phyloP scores from a whole-genome alignment of 2,329 filamentous ascomycete genomes.

The Didymella sp. region DNA sequence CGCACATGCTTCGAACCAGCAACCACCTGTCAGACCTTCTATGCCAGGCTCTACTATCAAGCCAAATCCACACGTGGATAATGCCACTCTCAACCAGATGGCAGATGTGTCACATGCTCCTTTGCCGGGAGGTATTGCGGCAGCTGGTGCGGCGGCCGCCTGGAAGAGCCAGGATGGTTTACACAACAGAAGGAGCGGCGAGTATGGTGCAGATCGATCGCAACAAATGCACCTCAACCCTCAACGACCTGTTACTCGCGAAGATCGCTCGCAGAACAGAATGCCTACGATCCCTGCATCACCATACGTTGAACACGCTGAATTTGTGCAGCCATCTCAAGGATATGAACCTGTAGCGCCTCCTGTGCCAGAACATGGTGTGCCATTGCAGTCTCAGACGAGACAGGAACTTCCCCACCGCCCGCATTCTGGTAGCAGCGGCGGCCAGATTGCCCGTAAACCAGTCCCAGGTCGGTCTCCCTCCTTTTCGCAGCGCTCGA shows the following conservation, averaged over 20 bases:
- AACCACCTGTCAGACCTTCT: conserved; percentile 72
- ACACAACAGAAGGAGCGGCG: conserved; percentile 43
- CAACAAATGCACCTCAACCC: conserved; percentile 46
- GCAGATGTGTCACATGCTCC: conserved; percentile 69
- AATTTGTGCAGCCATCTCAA: conserved; percentile 43
- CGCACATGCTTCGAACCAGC: conserved; percentile 73
- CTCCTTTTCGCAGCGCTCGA: conserved; percentile 47
- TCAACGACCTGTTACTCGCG: conserved; percentile 64
- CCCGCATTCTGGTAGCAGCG: conserved; percentile 36
- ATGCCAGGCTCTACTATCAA: conserved; percentile 75
- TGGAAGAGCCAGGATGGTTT: conserved; percentile 48
- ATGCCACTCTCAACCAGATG: conserved; percentile 80
- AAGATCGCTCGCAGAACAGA: conserved; percentile 51
- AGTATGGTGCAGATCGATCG: conserved; percentile 35
- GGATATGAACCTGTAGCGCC: conserved; percentile 44
- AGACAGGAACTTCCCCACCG: conserved; percentile 36
- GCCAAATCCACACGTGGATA: conserved; percentile 84
- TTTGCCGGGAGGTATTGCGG: conserved; percentile 45
- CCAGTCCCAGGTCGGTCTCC: conserved; percentile 53
- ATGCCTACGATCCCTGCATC: conserved; percentile 57
- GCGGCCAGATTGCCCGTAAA: conserved; percentile 45
- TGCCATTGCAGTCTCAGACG: conserved; percentile 33
- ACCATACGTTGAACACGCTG: conserved; percentile 51
- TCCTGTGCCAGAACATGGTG: conserved; percentile 47
- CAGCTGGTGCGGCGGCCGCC: conserved; percentile 51